phyloP scores from a whole-genome alignment of 2,329 filamentous ascomycete species.

The Phoma sp. region DNA sequence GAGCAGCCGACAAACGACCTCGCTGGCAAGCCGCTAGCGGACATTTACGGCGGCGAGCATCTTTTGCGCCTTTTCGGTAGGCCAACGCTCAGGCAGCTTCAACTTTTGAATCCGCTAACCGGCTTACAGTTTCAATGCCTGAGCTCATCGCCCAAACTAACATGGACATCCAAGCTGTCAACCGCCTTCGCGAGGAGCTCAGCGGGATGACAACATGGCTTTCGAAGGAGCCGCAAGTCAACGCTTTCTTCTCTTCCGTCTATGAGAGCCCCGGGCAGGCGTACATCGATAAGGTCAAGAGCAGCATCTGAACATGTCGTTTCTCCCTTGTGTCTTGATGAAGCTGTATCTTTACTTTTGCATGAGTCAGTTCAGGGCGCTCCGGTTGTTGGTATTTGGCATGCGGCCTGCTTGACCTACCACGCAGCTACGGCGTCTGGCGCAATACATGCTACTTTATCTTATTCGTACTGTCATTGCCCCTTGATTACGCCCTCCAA shows the following conservation, averaged over 20 bases:
- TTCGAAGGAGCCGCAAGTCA: constrained; percentile 68
- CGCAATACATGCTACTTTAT: constrained; percentile 4
- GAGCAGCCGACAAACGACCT: constrained; percentile 65
- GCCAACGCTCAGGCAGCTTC: constrained; percentile 32
- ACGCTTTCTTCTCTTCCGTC: constrained; percentile 76
- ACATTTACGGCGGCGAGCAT: constrained; percentile 94
- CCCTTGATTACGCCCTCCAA: constrained; percentile 29
- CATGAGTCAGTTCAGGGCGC: constrained; percentile 15
- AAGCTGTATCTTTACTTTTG: constrained; percentile 24
- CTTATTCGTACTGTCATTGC: constrained; percentile 2
- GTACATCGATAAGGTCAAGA: constrained; percentile 71
- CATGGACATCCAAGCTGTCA: constrained; percentile 92
- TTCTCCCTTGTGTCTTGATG: not conserved
- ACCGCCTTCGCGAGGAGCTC: constrained; percentile 86
- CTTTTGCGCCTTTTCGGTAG: constrained; percentile 86
- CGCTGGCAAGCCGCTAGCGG: constrained; percentile 73
- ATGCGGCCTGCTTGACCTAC: not conserved
- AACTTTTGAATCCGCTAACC: not conserved
- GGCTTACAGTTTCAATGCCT: constrained; percentile 75
- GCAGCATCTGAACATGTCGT: constrained; percentile 33
- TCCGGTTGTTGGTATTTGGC: not conserved
- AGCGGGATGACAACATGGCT: constrained; percentile 87
- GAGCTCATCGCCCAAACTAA: constrained; percentile 97
- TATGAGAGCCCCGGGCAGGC: constrained; percentile 76
- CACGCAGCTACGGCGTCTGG: constrained; percentile 8